Conservation (phyloP, 805 yeast species). For the Hanseniaspora taiwanica region DNA sequence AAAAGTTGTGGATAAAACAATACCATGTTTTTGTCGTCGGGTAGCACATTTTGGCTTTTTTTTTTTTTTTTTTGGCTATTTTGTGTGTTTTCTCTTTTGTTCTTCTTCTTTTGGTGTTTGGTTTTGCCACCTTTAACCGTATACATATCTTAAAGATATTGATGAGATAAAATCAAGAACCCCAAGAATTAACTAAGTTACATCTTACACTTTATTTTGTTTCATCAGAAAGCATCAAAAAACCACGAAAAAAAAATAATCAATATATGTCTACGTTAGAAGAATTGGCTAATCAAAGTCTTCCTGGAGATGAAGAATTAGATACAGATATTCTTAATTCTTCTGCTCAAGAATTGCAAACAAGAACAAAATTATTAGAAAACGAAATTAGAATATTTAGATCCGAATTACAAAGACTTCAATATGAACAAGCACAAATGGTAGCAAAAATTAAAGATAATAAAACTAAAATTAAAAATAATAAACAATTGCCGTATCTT, state of each 20-base stretch:
- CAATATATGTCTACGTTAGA: not conserved
- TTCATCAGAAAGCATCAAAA: not conserved
- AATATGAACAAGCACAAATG: constrained; percentile 91
- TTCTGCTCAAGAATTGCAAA: constrained; percentile 70
- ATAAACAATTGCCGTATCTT: constrained; percentile 87
- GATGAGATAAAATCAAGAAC: no score
- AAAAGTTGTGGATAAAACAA: no score
- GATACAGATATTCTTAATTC: constrained; percentile 72
- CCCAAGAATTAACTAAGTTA: no score
- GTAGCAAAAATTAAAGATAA: constrained; percentile 87
- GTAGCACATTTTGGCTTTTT: no score
- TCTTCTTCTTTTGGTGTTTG: no score
- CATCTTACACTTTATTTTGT: not conserved
- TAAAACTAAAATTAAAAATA: constrained; percentile 89
- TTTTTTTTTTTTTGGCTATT: not conserved
- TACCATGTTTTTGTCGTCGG: no score
- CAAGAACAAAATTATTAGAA: constrained; percentile 77
- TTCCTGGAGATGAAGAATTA: constrained; percentile 39
- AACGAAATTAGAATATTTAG: constrained; percentile 92
- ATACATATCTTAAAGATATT: no score
- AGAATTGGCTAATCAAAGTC: constrained; percentile 4
- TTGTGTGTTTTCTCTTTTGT: no score
- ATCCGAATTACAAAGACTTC: constrained; percentile 78
- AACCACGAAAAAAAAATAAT: not conserved
- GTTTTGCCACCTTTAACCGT: constrained; percentile 1